Evolutionary conservation across 768 basidiomycete species (phyloP), one percentile per base, ranked within the genome.

Genomic region (Leccinum disarticulatum): DNA sequence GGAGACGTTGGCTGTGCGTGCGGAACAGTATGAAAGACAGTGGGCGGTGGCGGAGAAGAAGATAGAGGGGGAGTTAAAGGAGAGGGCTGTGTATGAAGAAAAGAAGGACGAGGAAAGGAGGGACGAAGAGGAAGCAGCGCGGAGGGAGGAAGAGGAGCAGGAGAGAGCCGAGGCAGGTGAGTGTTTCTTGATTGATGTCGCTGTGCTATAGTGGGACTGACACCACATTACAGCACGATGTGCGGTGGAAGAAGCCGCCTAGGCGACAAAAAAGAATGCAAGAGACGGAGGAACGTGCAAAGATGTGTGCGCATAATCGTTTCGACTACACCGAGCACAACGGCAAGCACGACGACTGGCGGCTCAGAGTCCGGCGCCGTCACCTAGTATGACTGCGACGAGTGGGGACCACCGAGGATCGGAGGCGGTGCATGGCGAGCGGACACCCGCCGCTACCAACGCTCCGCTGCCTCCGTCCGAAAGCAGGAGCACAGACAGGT

Each of bases 11-110:
- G 74, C 78, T 43, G 84, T 81, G 75, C 84, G 84, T 51, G 77
- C 77, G 9, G 84, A 83, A 36, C 91, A 93, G 70, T 91, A 86
- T 53, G 80, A 79, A 73, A 83, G 77, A 68, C 73, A 81, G 63
- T 83, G 80, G 49, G 75, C 73, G 30, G 33, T 0, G 14, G 89
- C 93, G 3, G 66, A 75, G 64, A 78, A 75, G 73, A 93, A 87
- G 81, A 85, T 94, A 55, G 87, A 85, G 31, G 28, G 8, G 30
- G 31, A 4, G 31, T 11, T 11, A 10, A 88, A 87, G 80, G 79
- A 87, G 64, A 79, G 79, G 60, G 80, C 80, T 63, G 77, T 79
- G 59, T 76, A 86, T 63, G 86, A 83, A 68, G 87, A 85, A 70
- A 22, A 22, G 22, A 22, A 22, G 22, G 22, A 22, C 22, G 22